Evolutionary conservation across 495 filamentous ascomycete species (phyloP).

Genomic region (Trichoderma virens): DNA sequence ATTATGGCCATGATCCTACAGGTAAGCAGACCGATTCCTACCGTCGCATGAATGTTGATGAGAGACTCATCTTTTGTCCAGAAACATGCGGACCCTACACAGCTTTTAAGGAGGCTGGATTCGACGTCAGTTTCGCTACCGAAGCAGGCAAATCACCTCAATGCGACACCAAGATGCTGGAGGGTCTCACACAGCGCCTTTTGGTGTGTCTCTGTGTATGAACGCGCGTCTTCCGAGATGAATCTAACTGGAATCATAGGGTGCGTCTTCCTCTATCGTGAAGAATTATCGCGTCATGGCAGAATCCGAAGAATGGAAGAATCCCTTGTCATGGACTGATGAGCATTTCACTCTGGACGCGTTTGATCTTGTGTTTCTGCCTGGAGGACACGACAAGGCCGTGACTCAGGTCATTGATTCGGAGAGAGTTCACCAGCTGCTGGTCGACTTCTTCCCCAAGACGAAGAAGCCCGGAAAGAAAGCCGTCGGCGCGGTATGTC

Average conservation of each 20-base stretch:
- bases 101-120: slow-evolving; percentile 44
- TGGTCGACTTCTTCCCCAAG: slow-evolving; percentile 41
- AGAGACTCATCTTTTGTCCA: slow-evolving; percentile 16
- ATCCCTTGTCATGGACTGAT: slow-evolving; percentile 39
- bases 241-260: slow-evolving; percentile 22
- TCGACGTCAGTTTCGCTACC: slow-evolving; percentile 43
- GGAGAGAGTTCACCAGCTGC: slow-evolving; percentile 34
- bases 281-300: slow-evolving; percentile 36
- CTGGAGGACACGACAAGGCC: slow-evolving; percentile 47
- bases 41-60: background rate
- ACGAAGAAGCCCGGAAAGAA: slow-evolving; percentile 39
- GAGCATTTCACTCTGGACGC: slow-evolving; percentile 36
- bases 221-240: background rate
- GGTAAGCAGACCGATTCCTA: slow-evolving; percentile 22
- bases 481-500: slow-evolving; percentile 42
- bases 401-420: slow-evolving; percentile 47
- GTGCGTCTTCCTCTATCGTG: slow-evolving; percentile 36
- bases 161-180: slow-evolving; percentile 46
- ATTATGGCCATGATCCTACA: slow-evolving; percentile 51
- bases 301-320: slow-evolving; percentile 31
- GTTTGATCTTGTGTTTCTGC: slow-evolving; percentile 44
- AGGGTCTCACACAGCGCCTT: slow-evolving; percentile 45
- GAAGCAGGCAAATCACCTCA: slow-evolving; percentile 39
- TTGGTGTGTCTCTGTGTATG: slow-evolving; percentile 29
- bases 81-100: slow-evolving; percentile 46